These are phyloP conservation scores for Pestalotiopsis sp. DNA, from an alignment of 2,329 filamentous ascomycete species.

Conservation along the genomic window DNA sequence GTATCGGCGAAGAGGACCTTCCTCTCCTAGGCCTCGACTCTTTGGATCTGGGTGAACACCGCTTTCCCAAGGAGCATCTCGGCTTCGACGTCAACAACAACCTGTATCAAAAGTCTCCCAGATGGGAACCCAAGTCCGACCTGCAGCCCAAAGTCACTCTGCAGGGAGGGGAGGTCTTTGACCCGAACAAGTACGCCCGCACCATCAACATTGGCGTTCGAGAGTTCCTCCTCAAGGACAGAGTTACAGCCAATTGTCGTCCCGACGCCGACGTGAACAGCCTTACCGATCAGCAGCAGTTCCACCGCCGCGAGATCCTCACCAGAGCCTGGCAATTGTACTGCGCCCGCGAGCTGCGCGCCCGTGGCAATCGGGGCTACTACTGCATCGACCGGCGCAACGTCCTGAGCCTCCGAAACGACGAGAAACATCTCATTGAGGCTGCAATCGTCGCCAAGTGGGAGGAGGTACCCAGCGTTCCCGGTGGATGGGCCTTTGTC, in stretches of 20 bases:
- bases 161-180: neutral
- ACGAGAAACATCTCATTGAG: neutral
- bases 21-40: neutral
- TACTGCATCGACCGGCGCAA: neutral
- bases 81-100: neutral
- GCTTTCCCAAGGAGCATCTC: neutral
- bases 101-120: neutral
- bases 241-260: neutral
- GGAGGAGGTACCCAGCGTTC: neutral
- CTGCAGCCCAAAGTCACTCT: neutral
- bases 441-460: neutral
- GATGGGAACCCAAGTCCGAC: neutral
- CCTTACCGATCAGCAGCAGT: neutral
- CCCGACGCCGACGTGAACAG: neutral
- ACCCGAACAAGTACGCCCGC: neutral
- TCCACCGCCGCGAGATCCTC: neutral
- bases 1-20: neutral
- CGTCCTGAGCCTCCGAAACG: neutral
- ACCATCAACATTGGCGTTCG: neutral
- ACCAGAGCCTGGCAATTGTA: neutral
- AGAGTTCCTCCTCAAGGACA: neutral
- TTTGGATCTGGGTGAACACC: neutral
- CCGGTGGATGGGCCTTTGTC: neutral
- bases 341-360: neutral
- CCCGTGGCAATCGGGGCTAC: neutral